A percentile compares a stretch with the other conserved stretches of the same genome.
Evolutionary conservation across 2,329 filamentous ascomycete genomes (phyloP).

Genomic region (Colletotrichum plurivorum): DNA sequence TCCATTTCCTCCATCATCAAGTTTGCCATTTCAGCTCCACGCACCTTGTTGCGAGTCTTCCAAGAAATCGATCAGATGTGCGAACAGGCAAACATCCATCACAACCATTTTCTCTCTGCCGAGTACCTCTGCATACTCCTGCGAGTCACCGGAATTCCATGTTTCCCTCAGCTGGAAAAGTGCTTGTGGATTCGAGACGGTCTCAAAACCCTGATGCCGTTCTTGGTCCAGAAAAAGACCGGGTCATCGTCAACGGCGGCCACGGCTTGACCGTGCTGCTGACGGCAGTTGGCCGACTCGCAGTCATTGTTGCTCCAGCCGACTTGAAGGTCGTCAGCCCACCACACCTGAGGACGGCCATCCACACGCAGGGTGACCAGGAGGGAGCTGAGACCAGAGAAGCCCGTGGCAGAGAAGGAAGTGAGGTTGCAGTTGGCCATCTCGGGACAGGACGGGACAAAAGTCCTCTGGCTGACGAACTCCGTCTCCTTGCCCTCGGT

Average conservation of each 20-base stretch:
- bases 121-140: conserved; percentile 1
- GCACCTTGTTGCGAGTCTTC: conserved; percentile 23
- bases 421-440: conserved; percentile 54
- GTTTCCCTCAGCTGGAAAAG: not conserved
- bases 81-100: conserved; percentile 15
- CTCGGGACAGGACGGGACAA: conserved; percentile 55
- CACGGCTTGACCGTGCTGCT: not conserved
- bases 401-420: conserved; percentile 53
- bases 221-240: conserved; percentile 21
- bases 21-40: conserved; percentile 25
- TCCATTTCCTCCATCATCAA: conserved; percentile 35
- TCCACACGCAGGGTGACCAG: conserved; percentile 55
- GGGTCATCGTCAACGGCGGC: conserved; percentile 7
- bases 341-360: conserved; percentile 55
- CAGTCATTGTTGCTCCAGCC: conserved; percentile 60
- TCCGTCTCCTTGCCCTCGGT: conserved; percentile 49
- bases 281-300: conserved; percentile 53
- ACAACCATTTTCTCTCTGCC: not conserved
- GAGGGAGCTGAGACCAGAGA: conserved; percentile 55
- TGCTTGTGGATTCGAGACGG: conserved; percentile 27
- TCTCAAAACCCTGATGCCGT: conserved; percentile 25
- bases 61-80: conserved; percentile 36
- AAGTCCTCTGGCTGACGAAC: conserved; percentile 49
- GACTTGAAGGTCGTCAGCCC: conserved; percentile 57
- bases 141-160: not conserved